A percentile compares a stretch with the other conserved stretches of the same genome.
Evolutionary conservation across 306 rosid genomes (phyloP).

Genomic region (Cucurbita moschata): DNA sequence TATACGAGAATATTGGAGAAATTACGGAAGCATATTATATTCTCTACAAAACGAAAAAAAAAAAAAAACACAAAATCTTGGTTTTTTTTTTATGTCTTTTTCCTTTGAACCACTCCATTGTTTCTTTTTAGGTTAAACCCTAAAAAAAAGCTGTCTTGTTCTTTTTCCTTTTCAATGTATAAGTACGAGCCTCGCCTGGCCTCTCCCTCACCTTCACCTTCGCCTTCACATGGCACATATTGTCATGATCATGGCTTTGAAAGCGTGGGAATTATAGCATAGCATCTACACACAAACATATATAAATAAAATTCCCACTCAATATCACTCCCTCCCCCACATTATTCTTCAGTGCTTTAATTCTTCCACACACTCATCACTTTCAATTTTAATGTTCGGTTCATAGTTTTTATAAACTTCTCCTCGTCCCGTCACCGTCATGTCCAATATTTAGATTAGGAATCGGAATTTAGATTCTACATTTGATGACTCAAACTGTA

Average conservation of each 20-base stretch:
- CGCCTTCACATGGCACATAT: background rate
- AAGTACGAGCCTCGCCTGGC: background rate
- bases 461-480: no score
- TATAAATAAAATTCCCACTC: background rate
- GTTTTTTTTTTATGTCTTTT: background rate
- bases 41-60: background rate
- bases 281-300: background rate
- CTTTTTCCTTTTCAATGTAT: background rate
- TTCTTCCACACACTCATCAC: background rate
- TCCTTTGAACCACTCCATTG: background rate
- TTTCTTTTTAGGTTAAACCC: slow-evolving; percentile 1
- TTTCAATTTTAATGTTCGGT: background rate
- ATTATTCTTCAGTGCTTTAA: background rate
- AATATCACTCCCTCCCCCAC: background rate
- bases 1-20: background rate
- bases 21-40: background rate
- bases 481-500: no score
- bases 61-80: background rate
- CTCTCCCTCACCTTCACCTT: background rate
- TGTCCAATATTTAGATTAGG: no score
- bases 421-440: no score
- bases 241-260: background rate
- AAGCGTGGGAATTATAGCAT: background rate
- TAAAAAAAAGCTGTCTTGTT: background rate
- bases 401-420: background rate